phyloP scores from a whole-genome alignment of 176 grass and related monocot genomes.

The Dactylis glomerata region DNA sequence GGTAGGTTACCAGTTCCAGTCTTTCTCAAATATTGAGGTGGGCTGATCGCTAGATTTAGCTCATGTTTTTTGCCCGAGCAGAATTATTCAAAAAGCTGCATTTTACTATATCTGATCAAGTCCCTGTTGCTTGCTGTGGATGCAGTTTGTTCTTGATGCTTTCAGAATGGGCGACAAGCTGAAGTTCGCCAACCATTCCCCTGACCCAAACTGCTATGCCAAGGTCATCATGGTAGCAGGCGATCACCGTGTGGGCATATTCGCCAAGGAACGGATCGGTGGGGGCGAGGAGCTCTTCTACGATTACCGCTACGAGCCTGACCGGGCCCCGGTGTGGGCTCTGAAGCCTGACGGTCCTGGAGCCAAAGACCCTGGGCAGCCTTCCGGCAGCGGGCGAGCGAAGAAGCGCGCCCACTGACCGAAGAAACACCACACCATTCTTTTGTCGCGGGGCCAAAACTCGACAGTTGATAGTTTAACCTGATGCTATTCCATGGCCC shows the following conservation, averaged over 20 bases:
- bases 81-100: too few species aligned
- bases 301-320: conserved; percentile 86
- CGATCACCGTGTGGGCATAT: conserved; percentile 94
- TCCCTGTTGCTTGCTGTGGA: not conserved
- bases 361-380: conserved; percentile 61
- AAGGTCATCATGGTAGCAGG: conserved; percentile 97
- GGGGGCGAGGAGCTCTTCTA: conserved; percentile 88
- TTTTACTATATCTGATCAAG: too few species aligned
- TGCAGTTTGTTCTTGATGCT: conserved; percentile 96
- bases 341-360: conserved; percentile 68
- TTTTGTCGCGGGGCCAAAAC: not conserved
- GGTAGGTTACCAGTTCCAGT: conserved; percentile 27
- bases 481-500: conserved; percentile 9
- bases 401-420: conserved; percentile 74
- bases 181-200: conserved; percentile 96
- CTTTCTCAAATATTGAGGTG: not conserved
- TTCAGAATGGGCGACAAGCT: conserved; percentile 96
- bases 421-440: conserved; percentile 4
- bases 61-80: not conserved
- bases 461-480: not conserved
- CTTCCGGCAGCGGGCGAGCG: conserved; percentile 61
- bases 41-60: not conserved
- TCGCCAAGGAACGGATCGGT: conserved; percentile 87
- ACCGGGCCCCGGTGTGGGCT: conserved; percentile 86
- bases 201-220: conserved; percentile 92